Evolutionary conservation across 441 rosid genomes (phyloP), one percentile per base, ranked within the genome.

Genomic region (Euphorbia corollata): DNA sequence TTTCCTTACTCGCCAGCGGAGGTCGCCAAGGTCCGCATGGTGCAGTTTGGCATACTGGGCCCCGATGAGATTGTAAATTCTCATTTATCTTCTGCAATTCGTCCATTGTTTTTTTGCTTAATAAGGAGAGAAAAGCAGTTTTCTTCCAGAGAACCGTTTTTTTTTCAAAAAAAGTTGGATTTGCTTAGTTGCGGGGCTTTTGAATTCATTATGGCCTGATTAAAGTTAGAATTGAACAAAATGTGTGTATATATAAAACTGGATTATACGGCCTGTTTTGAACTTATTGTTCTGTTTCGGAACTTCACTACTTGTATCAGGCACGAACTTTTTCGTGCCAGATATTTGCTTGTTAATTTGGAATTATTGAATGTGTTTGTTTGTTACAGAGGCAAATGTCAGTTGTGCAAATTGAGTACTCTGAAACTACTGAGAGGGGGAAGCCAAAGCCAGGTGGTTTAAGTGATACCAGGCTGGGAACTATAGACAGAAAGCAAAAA

Each of bases 341-440:
- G 64, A 4, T 12, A 36, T 38, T 18, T 12, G 8, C 61, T 38
- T 13, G 43, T 12, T 20, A 2, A 19, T 18, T 53, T 22, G 51
- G 16, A 45, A 0, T 12, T 30, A 12, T 23, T 30, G 58, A 34
- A 19, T 32, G 54, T 59, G 63, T 39, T 66, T 20, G 38, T 56
- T 63, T 71, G 50, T 59, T 68, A 68, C 96, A 95, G 98, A 85
- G 99, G 80, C 99, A 91, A 87, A 95, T 87, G 97, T 90, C 98
- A 3, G 98, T 95, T 39, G 77, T 95, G 39, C 96, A 90, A 68
- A 84, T 95, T 60, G 98, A 95, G 80, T 92, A 87, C 39, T 73
- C 97, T 63, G 98, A 95, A 83, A 90, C 97, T 0, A 92, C 95
- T 0, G 98, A 95, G 84, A 85, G 92, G 67, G 98, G 99, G n/a